Evolutionary conservation across 768 basidiomycete genomes (phyloP), one percentile per base, ranked within the genome.

Genomic region (Lanmaoa rubissima): DNA sequence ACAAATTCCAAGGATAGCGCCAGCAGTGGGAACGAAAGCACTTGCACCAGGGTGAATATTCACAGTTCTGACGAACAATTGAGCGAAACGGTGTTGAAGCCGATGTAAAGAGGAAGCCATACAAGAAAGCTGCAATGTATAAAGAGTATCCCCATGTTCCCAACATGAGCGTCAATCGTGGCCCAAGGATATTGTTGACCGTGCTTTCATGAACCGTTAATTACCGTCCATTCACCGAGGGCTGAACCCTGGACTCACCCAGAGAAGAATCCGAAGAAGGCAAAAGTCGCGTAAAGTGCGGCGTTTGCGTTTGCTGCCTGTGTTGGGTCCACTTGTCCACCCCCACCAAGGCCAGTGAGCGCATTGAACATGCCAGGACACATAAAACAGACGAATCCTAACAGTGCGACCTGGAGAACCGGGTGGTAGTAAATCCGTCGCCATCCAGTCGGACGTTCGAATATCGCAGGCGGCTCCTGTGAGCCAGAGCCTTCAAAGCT

Each of bases 261-360:
- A 13, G 88, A 78, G 55, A 87, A 86, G 75, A 88, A 87, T 4
- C 81, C 83, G 5, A 77, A 76, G 61, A 81, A 73, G 19, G 85
- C 82, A 63, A 87, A 86, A 9, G 80, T 81, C 1, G 83, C 69
- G 59, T 92, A 92, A 6, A 90, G 68, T 1, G 86, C 82, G 0
- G 84, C 74, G 61, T 82, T 90, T 4, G 87, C 79, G 63, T 91
- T 89, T 11, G 88, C 85, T 65, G 79, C 80, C 10, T 82, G 87
- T 3, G 74, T 77, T 4, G 80, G 51, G 62, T 88, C 84, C 42
- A 90, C 65, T 70, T 88, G 87, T 0, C 92, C 92, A 42, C 88
- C 90, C 43, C 80, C 90, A 5, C 92, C 92, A 44, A 94, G 78
- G 35, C 91, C 90, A 53, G 82, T 87, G 64, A 92, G 75, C 0